These are phyloP conservation scores for Bryoerythrophyllum caledonicum DNA, from an alignment of 225 moss, liverwort and hornwort genomes.

Conservation along the genomic window DNA sequence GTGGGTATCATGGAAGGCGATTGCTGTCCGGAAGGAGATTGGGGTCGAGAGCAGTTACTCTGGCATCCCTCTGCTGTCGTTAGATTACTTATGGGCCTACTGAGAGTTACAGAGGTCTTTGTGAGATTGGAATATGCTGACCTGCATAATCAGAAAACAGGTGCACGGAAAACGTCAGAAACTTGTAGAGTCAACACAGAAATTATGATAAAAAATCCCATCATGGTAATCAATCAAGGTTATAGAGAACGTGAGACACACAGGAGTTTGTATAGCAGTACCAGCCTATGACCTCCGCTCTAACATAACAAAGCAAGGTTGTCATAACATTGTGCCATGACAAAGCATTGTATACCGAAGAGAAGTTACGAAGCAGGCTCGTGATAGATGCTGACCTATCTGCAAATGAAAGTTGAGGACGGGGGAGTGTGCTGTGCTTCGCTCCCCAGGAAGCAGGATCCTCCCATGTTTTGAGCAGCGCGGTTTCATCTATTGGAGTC, in stretches of 20 bases:
- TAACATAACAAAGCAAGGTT: too few relatives aligned
- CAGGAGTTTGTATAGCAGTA: not conserved
- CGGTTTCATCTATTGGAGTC: conserved; percentile 33
- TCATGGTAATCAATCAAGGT: not conserved
- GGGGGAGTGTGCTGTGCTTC: conserved; percentile 49
- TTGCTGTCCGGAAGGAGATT: conserved; percentile 41
- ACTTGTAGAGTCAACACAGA: not conserved
- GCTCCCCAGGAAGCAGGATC: conserved; percentile 60
- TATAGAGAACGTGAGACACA: not conserved
- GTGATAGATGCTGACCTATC: conserved; percentile 47
- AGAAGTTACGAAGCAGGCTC: not conserved
- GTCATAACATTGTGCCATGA: not conserved
- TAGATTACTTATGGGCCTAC: conserved; percentile 27
- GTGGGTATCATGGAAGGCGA: conserved; percentile 35
- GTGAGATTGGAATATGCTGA: conserved; percentile 36
- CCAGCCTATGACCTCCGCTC: not conserved
- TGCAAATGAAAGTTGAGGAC: conserved; percentile 63
- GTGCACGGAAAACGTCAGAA: conserved; percentile 7
- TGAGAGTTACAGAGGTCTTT: conserved; percentile 24
- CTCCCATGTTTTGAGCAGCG: conserved; percentile 51
- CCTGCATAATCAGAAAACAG: conserved; percentile 17
- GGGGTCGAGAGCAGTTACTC: conserved; percentile 39
- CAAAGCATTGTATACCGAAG: not conserved
- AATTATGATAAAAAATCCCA: not conserved
- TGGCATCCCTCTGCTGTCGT: conserved; percentile 30